Evolutionary conservation across 164 flowering plant species (phyloP).

Genomic region (Chimonanthus salicifolius): DNA sequence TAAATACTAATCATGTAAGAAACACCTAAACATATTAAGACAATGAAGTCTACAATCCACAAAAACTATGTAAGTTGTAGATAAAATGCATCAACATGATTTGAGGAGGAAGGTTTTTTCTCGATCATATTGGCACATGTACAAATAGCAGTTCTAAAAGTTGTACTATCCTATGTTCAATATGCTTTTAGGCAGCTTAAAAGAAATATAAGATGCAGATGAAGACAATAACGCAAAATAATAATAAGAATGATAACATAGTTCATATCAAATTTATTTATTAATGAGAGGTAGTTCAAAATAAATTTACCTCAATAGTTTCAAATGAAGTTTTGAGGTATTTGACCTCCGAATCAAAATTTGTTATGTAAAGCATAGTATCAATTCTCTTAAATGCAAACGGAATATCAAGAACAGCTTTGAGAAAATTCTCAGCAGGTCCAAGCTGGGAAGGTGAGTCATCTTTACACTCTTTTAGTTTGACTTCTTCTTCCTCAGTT

Average conservation of each 20-base stretch:
- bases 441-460: constrained; percentile 70
- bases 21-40: too few species aligned
- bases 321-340: constrained; percentile 75
- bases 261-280: too few species aligned
- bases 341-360: constrained; percentile 80
- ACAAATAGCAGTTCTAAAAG: neutral
- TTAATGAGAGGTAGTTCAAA: neutral
- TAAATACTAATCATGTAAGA: too few species aligned
- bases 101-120: too few species aligned
- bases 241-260: too few species aligned
- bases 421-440: constrained; percentile 78
- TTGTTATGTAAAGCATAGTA: constrained; percentile 79
- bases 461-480: constrained; percentile 60
- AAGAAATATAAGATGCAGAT: neutral
- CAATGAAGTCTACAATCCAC: too few species aligned
- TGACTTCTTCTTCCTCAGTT: constrained; percentile 79
- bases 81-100: too few species aligned
- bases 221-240: neutral
- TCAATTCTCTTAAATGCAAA: constrained; percentile 80
- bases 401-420: constrained; percentile 75
- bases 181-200: neutral
- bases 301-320: constrained; percentile 66
- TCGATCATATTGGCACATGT: too few species aligned
- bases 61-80: too few species aligned
- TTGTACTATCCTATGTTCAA: neutral